A percentile compares a stretch with the other conserved stretches of the same genome.
Conservation (phyloP, 2,329 filamentous ascomycete genomes). For the Uncinocarpus reesii region DNA sequence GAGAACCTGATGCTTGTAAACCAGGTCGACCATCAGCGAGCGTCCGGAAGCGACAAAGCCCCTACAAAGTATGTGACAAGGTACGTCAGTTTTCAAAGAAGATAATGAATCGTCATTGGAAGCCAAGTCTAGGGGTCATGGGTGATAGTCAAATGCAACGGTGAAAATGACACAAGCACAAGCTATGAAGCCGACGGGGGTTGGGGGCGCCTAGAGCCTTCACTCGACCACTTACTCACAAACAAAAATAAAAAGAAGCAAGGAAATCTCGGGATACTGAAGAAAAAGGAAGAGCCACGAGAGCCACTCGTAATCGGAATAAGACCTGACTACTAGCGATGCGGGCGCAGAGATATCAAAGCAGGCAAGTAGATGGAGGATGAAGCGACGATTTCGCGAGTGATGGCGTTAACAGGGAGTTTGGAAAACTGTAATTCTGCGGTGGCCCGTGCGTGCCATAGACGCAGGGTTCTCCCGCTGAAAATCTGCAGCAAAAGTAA, state of each 20-base stretch:
- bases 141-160: neutral
- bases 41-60: neutral
- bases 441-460: neutral
- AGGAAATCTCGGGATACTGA: neutral
- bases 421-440: conserved; percentile 11
- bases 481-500: neutral
- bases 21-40: conserved; percentile 1
- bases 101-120: neutral
- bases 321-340: neutral
- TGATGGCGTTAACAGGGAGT: conserved; percentile 7
- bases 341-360: neutral
- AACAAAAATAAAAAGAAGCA: neutral
- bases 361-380: neutral
- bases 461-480: neutral
- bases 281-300: neutral
- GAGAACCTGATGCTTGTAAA: neutral
- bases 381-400: neutral
- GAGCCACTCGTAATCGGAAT: neutral
- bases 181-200: conserved; percentile 6
- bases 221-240: neutral
- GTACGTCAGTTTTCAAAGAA: neutral
- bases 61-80: neutral
- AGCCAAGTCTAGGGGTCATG: neutral
- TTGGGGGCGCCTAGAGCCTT: neutral
- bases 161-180: neutral